phyloP scores from a whole-genome alignment of 345 rosid species.

The Hirschfeldia incana region DNA sequence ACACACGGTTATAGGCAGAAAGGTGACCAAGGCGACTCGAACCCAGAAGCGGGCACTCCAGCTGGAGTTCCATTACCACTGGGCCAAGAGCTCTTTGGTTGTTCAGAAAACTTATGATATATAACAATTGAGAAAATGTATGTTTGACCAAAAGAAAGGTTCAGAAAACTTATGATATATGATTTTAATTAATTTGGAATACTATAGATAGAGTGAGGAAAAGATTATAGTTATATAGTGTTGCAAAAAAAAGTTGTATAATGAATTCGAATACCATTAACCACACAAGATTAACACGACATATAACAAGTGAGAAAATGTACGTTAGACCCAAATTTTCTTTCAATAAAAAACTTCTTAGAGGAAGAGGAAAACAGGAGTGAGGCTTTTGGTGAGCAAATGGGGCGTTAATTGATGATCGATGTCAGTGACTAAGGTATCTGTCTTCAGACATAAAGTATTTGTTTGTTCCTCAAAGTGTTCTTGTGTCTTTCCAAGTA shows the following conservation, averaged over 20 bases:
- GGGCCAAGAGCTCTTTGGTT: too few relatives aligned
- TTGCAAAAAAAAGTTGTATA: neutral
- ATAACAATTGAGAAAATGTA: too few relatives aligned
- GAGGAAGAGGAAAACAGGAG: constrained; percentile 8
- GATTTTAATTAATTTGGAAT: too few relatives aligned
- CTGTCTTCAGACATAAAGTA: constrained; percentile 23
- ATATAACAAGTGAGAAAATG: neutral
- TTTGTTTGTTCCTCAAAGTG: constrained; percentile 18
- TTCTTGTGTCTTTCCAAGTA: constrained; percentile 18
- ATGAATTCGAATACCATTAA: neutral
- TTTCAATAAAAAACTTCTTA: neutral
- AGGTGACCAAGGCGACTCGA: too few relatives aligned
- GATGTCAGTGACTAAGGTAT: constrained; percentile 37
- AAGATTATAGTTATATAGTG: too few relatives aligned
- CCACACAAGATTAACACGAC: neutral
- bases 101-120: too few relatives aligned
- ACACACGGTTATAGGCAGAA: too few relatives aligned
- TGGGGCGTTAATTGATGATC: constrained; percentile 27
- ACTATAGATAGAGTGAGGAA: neutral
- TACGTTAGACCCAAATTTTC: neutral
- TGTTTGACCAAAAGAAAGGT: too few relatives aligned
- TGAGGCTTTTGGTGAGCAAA: constrained; percentile 18
- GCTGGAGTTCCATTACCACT: too few relatives aligned
- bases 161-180: too few relatives aligned
- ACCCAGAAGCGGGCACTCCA: too few relatives aligned